These are phyloP conservation scores for Cenchrus purpureus DNA, from an alignment of 176 grass and related monocot species.

Conservation along the genomic window DNA sequence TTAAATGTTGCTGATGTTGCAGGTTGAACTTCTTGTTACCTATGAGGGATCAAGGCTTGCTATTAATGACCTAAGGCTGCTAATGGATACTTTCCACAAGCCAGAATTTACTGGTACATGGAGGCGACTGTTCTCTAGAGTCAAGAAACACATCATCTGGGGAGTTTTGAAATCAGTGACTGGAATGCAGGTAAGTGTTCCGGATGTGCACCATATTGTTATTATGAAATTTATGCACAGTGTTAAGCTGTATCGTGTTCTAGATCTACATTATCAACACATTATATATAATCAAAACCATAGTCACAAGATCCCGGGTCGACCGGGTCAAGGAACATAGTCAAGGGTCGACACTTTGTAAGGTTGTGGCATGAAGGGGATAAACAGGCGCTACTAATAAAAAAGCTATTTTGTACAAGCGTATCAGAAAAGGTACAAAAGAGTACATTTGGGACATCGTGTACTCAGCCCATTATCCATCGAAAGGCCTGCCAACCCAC, in stretches of 20 bases:
- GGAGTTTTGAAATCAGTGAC: constrained; percentile 96
- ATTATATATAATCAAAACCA: too few species aligned
- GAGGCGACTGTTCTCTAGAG: constrained; percentile 93
- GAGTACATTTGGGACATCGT: too few species aligned
- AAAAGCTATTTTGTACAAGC: too few species aligned
- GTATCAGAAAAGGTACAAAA: too few species aligned
- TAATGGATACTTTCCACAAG: constrained; percentile 98
- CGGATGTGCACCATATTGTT: constrained; percentile 15
- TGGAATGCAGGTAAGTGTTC: constrained; percentile 88
- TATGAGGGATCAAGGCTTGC: constrained; percentile 98
- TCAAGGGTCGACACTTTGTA: too few species aligned
- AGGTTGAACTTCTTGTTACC: constrained; percentile 97
- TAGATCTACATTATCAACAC: not conserved
- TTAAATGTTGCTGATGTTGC: constrained; percentile 33
- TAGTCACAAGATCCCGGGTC: too few species aligned
- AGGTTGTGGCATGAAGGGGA: too few species aligned
- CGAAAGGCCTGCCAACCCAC: too few species aligned
- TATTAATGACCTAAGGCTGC: constrained; percentile 92
- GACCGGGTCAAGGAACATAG: too few species aligned
- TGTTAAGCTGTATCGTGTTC: constrained; percentile 6
- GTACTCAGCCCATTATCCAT: too few species aligned
- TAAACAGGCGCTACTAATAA: too few species aligned
- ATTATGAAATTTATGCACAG: not conserved
- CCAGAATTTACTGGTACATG: constrained; percentile 94
- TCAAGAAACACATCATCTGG: constrained; percentile 99